Evolutionary conservation across 2,329 filamentous ascomycete species (phyloP).

Genomic region (Fusarium burgessii): DNA sequence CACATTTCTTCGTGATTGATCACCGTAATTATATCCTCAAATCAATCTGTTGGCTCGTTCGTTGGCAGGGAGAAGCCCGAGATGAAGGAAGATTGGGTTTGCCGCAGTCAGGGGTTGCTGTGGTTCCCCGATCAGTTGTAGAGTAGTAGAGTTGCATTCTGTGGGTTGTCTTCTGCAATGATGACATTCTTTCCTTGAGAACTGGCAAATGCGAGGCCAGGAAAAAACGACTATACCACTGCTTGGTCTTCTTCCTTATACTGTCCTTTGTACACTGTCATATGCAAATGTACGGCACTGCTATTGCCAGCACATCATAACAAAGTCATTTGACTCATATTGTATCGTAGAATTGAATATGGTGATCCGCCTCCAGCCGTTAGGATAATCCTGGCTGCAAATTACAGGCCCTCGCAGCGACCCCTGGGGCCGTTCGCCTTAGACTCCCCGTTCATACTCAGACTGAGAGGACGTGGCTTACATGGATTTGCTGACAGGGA

Average conservation of each 20-base stretch:
- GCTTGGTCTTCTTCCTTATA: not conserved
- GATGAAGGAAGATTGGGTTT: conserved; percentile 13
- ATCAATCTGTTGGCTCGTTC: not conserved
- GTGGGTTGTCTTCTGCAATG: not conserved
- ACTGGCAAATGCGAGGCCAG: not conserved
- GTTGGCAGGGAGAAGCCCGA: not conserved
- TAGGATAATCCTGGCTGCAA: conserved; percentile 27
- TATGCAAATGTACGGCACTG: conserved; percentile 11
- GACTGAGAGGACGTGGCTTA: conserved; percentile 28
- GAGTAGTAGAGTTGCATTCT: not conserved
- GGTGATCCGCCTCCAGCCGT: conserved; percentile 26
- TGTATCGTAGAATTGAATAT: conserved; percentile 4
- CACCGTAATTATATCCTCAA: not conserved
- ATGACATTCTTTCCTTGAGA: conserved; percentile 11
- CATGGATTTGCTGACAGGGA: conserved; percentile 35
- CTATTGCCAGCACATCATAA: conserved; percentile 5
- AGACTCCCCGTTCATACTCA: conserved; percentile 3
- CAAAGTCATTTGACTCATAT: conserved; percentile 4
- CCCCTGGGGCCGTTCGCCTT: conserved; percentile 8
- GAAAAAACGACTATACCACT: not conserved
- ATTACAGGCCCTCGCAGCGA: conserved; percentile 21
- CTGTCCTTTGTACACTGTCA: not conserved
- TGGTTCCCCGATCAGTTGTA: conserved; percentile 12
- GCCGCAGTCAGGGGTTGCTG: conserved; percentile 9
- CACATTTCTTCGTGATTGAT: conserved; percentile 10